Conservation (phyloP, 768 basidiomycete genomes). For the Kwoniella dejecticola region DNA sequence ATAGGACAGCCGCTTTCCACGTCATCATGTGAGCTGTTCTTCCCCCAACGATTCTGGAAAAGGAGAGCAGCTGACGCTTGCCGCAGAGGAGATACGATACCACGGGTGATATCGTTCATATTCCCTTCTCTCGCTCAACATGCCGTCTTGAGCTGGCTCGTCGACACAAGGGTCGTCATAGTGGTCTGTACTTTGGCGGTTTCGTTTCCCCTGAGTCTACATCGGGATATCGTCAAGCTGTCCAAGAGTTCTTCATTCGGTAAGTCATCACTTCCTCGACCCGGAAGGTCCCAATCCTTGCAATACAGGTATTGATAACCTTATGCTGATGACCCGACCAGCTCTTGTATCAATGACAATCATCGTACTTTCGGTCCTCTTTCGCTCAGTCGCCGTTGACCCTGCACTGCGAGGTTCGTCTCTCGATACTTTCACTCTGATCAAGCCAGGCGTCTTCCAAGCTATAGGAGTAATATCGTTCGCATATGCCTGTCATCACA, state of each 20-base stretch:
- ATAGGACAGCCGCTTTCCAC: conserved; percentile 92
- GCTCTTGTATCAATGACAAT: conserved; percentile 73
- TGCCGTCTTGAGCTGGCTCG: conserved; percentile 74
- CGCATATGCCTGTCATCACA: conserved; percentile 85
- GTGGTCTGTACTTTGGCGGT: conserved; percentile 80
- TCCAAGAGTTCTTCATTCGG: conserved; percentile 89
- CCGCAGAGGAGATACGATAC: conserved; percentile 81
- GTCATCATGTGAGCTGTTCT: conserved; percentile 72
- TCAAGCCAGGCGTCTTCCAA: conserved; percentile 81
- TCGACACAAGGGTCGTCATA: conserved; percentile 87
- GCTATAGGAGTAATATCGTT: conserved; percentile 88
- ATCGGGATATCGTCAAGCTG: conserved; percentile 97
- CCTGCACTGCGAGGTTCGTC: conserved; percentile 76
- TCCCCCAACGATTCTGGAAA: background rate
- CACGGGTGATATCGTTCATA: conserved; percentile 83
- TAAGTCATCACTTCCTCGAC: conserved; percentile 54
- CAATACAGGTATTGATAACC: conserved; percentile 1
- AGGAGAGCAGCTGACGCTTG: background rate
- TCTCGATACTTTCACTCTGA: conserved; percentile 69
- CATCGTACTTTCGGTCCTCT: conserved; percentile 80
- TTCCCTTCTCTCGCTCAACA: conserved; percentile 69
- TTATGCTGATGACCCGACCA: conserved; percentile 24
- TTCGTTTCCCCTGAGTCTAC: conserved; percentile 91
- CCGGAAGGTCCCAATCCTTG: no score
- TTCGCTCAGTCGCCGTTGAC: conserved; percentile 76